Base-by-base conservation (phyloP, 768 basidiomycete species). In the Sarcodon sp. region DNA sequence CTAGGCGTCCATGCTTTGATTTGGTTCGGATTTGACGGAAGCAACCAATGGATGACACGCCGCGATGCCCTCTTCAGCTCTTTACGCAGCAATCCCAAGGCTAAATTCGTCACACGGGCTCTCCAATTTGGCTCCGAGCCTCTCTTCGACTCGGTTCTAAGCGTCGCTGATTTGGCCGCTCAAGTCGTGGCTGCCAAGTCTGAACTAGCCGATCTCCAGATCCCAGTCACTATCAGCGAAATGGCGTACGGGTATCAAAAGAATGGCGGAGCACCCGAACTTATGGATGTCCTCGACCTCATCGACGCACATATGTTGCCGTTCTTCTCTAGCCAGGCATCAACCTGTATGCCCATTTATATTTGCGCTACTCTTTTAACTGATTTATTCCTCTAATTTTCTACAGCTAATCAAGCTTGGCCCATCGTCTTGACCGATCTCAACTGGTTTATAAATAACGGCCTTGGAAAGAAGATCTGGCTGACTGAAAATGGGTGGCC, bases 401-500 rank as follows among this genome's bases (percentile, higher is more conserved):
- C 48, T 33, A 53, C 53, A 75, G 84, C 76, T 3, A 69, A 68
- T 39, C 57, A 68, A 15, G 72, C 83, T 1, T 85, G 83, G 82
- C 75, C 80, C 1, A 64, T 79, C 31, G 76, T 86, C 0, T 44
- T 66, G 50, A 59, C 55, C 1, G 82, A 87, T 57, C 58, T 84
- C 47, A 60, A 82, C 50, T 87, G 78, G 76, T 87, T 87, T 56
- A 69, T 80, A 35, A 57, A 66, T n/a, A 69, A 80, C 47, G 78
- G 75, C 4, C 57, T 72, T 32, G 76, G 75, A 9, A 86, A 86
- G 68, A 87, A 87, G 63, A 82, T 86, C 58, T 82, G 82, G 55
- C 67, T 85, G 35, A 79, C 38, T 3, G 50, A 86, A 84, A 87
- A 85, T 57, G 83, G 84, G 35, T 87, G 83, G 84, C 84, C 85